Conservation (phyloP, 306 rosid genomes). For the Sindora glabra region DNA sequence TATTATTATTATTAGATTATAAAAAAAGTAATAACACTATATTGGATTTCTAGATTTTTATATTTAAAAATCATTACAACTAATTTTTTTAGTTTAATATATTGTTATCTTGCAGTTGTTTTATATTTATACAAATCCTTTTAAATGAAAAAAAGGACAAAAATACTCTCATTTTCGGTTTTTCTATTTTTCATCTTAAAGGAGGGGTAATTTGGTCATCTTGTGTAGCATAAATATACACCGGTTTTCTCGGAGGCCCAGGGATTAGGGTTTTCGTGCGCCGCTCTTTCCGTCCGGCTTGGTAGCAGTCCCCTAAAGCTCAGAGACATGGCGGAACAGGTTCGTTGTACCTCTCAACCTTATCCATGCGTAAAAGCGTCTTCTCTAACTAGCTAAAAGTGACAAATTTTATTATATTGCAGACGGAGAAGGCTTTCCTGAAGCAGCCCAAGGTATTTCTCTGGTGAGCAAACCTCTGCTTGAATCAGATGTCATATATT, state of each 20-base stretch:
- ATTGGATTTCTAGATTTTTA: too few species aligned
- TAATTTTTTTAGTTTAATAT: too few species aligned
- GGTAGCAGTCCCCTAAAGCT: background rate
- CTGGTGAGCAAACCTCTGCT: slow-evolving; percentile 12
- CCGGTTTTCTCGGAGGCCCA: too few species aligned
- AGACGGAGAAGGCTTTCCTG: slow-evolving; percentile 71
- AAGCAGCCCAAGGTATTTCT: slow-evolving; percentile 70
- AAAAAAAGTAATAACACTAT: too few species aligned
- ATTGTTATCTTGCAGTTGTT: too few species aligned
- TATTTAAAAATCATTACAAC: too few species aligned
- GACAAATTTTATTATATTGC: background rate
- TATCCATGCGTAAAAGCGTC: background rate
- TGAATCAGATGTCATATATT: background rate
- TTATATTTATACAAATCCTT: too few species aligned
- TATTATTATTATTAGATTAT: too few species aligned
- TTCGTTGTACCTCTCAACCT: background rate
- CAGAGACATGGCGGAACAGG: slow-evolving; percentile 54
- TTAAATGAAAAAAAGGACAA: too few species aligned
- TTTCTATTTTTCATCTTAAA: too few species aligned
- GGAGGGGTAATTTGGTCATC: background rate
- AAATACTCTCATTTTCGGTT: too few species aligned
- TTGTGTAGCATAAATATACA: too few species aligned
- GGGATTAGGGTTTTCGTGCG: background rate
- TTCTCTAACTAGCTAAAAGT: background rate
- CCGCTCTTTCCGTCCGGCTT: background rate